phyloP scores from a whole-genome alignment of 1,284 basidiomycete species.

The Coniophora puteana region DNA sequence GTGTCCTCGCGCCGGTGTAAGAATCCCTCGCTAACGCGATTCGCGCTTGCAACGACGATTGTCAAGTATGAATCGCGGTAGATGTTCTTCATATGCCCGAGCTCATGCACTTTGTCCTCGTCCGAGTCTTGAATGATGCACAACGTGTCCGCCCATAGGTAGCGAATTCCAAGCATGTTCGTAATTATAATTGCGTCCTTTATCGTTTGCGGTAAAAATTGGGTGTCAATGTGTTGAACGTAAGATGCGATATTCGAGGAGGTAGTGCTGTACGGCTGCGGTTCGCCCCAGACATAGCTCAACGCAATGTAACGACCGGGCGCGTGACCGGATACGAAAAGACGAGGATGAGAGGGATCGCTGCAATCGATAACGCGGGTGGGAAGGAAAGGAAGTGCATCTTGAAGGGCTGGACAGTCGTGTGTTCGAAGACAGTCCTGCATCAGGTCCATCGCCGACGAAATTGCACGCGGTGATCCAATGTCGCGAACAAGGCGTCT shows the following conservation, averaged over 20 bases:
- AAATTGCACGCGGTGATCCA: too few relatives aligned
- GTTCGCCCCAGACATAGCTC: conserved; percentile 14
- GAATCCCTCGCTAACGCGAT: conserved; percentile 4
- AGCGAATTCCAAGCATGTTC: conserved; percentile 7
- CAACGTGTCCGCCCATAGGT: conserved; percentile 11
- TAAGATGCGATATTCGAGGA: conserved; percentile 6
- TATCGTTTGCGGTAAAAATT: conserved; percentile 9
- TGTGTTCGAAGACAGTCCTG: too few relatives aligned
- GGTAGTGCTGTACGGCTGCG: conserved; percentile 8
- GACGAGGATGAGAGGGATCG: conserved; percentile 6
- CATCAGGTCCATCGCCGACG: too few relatives aligned
- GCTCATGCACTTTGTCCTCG: conserved; percentile 6
- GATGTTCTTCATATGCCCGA: conserved; percentile 9
- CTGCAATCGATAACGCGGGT: conserved; percentile 11
- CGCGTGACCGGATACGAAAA: background rate
- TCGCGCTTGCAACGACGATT: conserved; percentile 10
- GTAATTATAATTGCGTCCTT: conserved; percentile 7
- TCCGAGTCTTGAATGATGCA: conserved; percentile 12
- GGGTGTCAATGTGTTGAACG: conserved; percentile 5
- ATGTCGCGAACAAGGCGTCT: too few relatives aligned
- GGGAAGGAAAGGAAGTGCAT: too few relatives aligned
- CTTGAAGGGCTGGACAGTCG: too few relatives aligned
- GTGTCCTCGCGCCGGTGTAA: background rate
- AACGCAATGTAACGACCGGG: conserved; percentile 7
- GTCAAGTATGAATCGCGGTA: conserved; percentile 10